These are phyloP conservation scores for Sugiyamaella grinbergsii DNA, from an alignment of 1,139 yeast species.

Conservation along the genomic window DNA sequence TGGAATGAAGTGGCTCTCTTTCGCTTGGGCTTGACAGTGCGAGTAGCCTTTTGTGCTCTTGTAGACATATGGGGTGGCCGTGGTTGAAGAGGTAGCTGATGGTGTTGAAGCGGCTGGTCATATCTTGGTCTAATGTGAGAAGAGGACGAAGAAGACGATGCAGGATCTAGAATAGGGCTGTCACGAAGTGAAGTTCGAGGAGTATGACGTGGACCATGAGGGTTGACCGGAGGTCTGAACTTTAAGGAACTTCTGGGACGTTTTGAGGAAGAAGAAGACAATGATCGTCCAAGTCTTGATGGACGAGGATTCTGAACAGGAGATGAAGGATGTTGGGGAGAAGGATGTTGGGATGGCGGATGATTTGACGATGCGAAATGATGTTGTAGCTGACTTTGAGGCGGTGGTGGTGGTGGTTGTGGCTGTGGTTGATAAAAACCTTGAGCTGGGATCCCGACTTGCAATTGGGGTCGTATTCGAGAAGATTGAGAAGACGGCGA, in stretches of 20 bases:
- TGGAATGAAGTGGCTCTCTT: slow-evolving; percentile 44
- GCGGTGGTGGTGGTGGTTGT: slow-evolving; percentile 5
- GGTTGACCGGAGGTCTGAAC: slow-evolving; percentile 3
- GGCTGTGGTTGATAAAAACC: background rate
- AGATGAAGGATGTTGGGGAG: background rate
- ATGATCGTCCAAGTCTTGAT: too few relatives aligned
- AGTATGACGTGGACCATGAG: slow-evolving; percentile 4
- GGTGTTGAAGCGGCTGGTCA: too few relatives aligned
- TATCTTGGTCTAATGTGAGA: background rate
- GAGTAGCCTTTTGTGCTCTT: background rate
- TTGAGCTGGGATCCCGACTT: slow-evolving; percentile 1
- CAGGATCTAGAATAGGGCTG: background rate
- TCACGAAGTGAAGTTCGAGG: background rate
- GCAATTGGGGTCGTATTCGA: background rate
- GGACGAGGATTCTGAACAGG: background rate
- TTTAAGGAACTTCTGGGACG: slow-evolving; percentile 9
- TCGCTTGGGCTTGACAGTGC: slow-evolving; percentile 40
- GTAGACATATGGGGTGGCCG: slow-evolving; percentile 15
- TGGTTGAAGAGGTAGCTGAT: slow-evolving; percentile 9
- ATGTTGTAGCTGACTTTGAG: background rate
- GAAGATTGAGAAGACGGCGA: background rate
- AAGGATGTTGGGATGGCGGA: slow-evolving; percentile 1
- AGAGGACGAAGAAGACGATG: background rate
- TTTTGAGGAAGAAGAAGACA: slow-evolving; percentile 1
- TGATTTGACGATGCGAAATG: background rate